Base-by-base conservation (phyloP, 2,329 filamentous ascomycete genomes). In the Pseudocercospora macadamiae region DNA sequence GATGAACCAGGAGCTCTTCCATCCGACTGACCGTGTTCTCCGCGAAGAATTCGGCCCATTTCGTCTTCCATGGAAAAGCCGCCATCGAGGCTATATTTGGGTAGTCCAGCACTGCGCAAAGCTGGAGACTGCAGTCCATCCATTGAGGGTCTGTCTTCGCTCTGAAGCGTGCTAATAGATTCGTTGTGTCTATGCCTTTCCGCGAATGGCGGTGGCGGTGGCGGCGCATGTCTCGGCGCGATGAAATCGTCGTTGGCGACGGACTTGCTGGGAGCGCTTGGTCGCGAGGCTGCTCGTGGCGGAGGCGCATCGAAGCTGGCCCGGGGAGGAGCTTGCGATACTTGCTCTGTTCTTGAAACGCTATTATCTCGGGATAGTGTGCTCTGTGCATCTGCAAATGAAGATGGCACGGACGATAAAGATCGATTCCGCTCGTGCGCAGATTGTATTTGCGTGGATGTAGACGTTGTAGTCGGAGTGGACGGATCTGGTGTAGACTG, bases 31-130 rank as follows among this genome's bases (percentile, higher is more conserved):
- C 59, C 55, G 21, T 73, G 71, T 60, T 93, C 91, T 18, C 86
- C 87, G 37, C 87, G 89, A 60, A 96, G 81, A 58, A 97, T 93
- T 57, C 93, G 88, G 54, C 90, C 89, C 86, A 97, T 91, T 71
- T 97, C 95, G 74, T 97, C 93, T 65, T 97, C 93, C 88, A 96
- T 87, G 60, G 89, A 95, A 70, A 97, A 95, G 65, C 96, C 92
- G 55, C 88, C 91, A 53, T 90, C 91, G 42, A 85, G 83, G 74
- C 89, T 96, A 61, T 85, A 78, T 34, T 78, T 77, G 10, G 79
- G 79, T 49, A 78, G 65, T 49, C 68, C 68, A 54, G 70, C 65
- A 53, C 69, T 72, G 25, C 62, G 68, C 53, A 70, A 52, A 16
- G 65, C 66, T 19, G 68, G 67, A 7, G 70, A 72, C 9, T 66